Conservation (phyloP, 257 asterid genomes). For the Fraxinus excelsior region DNA sequence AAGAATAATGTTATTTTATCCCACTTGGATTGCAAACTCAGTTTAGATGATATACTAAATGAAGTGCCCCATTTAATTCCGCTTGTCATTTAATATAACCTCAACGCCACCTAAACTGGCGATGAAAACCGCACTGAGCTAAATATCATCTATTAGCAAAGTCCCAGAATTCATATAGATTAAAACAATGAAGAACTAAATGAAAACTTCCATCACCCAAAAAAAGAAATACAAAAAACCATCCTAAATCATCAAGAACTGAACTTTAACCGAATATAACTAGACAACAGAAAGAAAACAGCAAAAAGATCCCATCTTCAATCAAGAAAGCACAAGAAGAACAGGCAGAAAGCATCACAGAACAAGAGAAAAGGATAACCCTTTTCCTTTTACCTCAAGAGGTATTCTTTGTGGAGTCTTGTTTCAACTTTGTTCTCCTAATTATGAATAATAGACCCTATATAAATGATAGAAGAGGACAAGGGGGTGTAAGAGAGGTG, state of each 20-base stretch:
- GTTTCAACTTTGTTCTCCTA: conserved; percentile 31
- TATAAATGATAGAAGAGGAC: conserved; percentile 20
- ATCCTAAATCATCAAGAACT: conserved; percentile 3
- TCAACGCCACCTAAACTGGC: no score
- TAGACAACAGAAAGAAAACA: background rate
- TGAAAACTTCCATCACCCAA: background rate
- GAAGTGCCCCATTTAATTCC: no score
- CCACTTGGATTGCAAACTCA: no score
- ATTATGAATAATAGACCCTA: conserved; percentile 33
- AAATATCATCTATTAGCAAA: background rate
- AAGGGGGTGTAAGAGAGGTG: conserved; percentile 7
- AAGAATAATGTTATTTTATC: background rate
- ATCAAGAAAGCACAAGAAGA: background rate
- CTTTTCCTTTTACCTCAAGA: conserved; percentile 20
- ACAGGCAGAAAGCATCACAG: background rate
- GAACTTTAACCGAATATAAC: conserved; percentile 10
- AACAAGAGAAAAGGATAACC: conserved; percentile 1
- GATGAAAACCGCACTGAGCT: no score
- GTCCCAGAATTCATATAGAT: background rate
- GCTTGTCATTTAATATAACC: no score
- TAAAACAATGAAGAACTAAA: background rate
- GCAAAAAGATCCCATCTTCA: background rate
- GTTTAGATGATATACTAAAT: no score
- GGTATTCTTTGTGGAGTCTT: conserved; percentile 6
- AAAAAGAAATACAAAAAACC: background rate